Evolutionary conservation across 768 basidiomycete species (phyloP), one percentile per base, ranked within the genome.

Genomic region (Leucogyrophana mollusca): DNA sequence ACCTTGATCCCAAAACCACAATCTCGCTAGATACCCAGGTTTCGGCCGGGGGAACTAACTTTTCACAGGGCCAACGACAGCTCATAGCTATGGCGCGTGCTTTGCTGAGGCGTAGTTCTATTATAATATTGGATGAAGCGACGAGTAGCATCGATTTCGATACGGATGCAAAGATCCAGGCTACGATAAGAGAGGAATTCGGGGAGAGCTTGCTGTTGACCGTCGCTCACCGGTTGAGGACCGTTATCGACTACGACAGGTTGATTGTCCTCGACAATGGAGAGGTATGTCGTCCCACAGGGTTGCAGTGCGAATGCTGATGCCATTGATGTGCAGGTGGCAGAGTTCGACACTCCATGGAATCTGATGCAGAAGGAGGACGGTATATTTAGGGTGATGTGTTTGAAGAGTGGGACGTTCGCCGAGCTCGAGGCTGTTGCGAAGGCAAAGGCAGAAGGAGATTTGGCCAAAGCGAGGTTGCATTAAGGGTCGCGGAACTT

Each of bases 11-110:
- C 23, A 85, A 79, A 58, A 74, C 72, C 1, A 69, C 70, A 0
- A 70, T 94, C 23, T 74, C 80, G 1, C 73, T 95, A 3, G 82
- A 89, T 16, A 89, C 86, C 0, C 82, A 86, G 49, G 86, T 95
- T 8, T 90, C 90, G 1, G 76, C 89, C 1, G n/a, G n/a, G n/a
- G n/a, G n/a, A n/a, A n/a, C n/a, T n/a, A n/a, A n/a, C n/a, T n/a
- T n/a, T n/a, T n/a, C 90, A 1, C 90, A 93, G 49, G 94, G 94
- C 9, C 93, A 96, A 60, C 65, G 92, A 9, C 94, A 97, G 57
- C 69, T 92, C 14, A 87, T 92, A 43, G 85, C 89, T 1, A 86
- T 92, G 85, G 90, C 90, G 0, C 77, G 90, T 4, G 89, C 90
- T 0, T 68, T 92, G 17, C 70, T 91, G 24, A 72, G 87, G n/a